Evolutionary conservation across 371 early-diverging fungal genomes (phyloP), one percentile per base, ranked within the genome.

Genomic region (Mucor ambiguus): DNA sequence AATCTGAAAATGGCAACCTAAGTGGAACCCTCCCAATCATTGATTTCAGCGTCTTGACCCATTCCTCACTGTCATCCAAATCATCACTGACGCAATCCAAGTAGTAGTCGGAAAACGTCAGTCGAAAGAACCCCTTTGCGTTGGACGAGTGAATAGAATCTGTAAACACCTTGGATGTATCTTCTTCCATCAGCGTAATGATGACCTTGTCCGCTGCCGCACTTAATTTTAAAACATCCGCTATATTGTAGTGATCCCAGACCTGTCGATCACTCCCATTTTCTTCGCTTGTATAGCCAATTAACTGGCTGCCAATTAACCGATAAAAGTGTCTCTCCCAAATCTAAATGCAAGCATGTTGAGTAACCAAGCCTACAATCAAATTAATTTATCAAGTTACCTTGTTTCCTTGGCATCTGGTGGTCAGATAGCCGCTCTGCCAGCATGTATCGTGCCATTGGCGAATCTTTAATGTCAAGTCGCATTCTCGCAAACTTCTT

Each of bases 361-460:
- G 52, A 26, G 24, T 52, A 14, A 26, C 52, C 37, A 10, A 52
- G 12, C 14, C 14, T 41, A 18, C 41, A 26, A 24, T 26, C 14
- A 20, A 3, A 22, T 46, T 22, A 22, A 20, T 46, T 46, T 46
- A 22, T 10, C 22, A 52, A 28, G 28, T 65, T 78, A 76, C 81
- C 72, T 71, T 68, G 14, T 64, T 59, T 9, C 74, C 76, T 58
- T 72, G 72, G 6, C 43, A 46, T 41, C 82, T 64, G 29, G 70
- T 75, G 3, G 79, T 73, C 33, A 83, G 59, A 60, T 75, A 78
- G 0, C 83, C 82, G 38, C 72, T 72, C n/a, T 74, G 67, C 76
- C 72, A 75, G 29, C 76, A 72, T 32, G 82, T 81, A 38, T 77
- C 72, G 61, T 81, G 75, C 82, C 82, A 81, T 58, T 81, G 82